A percentile compares a stretch with the other conserved stretches of the same genome.
Conservation (phyloP, 2,329 filamentous ascomycete genomes). For the Zelopaecilomyces penicillatus region DNA sequence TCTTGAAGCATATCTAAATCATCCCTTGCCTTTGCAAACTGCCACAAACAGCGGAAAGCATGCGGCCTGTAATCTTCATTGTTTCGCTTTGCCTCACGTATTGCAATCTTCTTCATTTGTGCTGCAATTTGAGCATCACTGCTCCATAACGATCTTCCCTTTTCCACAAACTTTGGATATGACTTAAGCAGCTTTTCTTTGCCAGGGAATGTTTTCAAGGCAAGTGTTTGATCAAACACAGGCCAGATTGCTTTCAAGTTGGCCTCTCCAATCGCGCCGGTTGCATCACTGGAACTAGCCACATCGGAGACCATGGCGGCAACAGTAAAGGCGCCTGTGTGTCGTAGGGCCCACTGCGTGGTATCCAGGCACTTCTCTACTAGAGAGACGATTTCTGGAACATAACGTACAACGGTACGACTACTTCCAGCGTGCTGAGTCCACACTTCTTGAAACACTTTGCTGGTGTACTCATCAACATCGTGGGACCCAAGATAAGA, state of each 20-base stretch:
- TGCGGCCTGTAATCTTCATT: slow-evolving; percentile 76
- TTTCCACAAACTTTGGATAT: slow-evolving; percentile 68
- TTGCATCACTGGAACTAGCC: slow-evolving; percentile 46
- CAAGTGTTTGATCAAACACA: slow-evolving; percentile 69
- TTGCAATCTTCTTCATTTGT: slow-evolving; percentile 68
- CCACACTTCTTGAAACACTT: slow-evolving; percentile 82
- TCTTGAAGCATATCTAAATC: slow-evolving; percentile 64
- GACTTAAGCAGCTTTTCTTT: slow-evolving; percentile 79
- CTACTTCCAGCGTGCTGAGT: slow-evolving; percentile 80
- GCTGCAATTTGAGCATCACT: slow-evolving; percentile 44
- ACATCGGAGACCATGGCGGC: slow-evolving; percentile 65
- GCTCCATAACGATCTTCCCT: slow-evolving; percentile 50
- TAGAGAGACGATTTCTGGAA: slow-evolving; percentile 70
- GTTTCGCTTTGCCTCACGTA: slow-evolving; percentile 85
- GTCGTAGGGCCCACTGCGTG: slow-evolving; percentile 82
- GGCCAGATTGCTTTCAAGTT: slow-evolving; percentile 69
- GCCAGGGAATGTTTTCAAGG: slow-evolving; percentile 84
- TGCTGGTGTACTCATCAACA: slow-evolving; percentile 66
- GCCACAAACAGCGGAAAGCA: slow-evolving; percentile 64
- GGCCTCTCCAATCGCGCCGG: slow-evolving; percentile 49
- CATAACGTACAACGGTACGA: slow-evolving; percentile 73
- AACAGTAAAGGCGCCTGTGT: slow-evolving; percentile 73
- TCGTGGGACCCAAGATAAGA: slow-evolving; percentile 85
- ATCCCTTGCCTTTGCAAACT: slow-evolving; percentile 58
- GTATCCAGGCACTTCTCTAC: slow-evolving; percentile 63